These are phyloP conservation scores for Colletotrichum spaethianum DNA, from an alignment of 2,329 filamentous ascomycete species.

Conservation along the genomic window DNA sequence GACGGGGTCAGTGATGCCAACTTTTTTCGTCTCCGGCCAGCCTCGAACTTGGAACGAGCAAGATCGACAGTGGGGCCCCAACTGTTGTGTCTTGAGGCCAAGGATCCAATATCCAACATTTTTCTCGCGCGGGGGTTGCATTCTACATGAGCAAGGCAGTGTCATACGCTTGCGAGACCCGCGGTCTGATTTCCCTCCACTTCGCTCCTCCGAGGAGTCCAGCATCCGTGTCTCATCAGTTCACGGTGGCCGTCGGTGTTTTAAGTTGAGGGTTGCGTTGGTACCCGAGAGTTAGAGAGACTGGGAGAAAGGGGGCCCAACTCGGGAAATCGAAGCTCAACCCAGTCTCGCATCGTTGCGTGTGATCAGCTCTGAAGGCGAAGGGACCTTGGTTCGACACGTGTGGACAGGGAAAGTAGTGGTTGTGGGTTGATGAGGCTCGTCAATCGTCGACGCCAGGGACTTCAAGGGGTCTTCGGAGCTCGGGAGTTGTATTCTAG, in stretches of 20 bases:
- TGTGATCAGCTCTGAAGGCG: conserved; percentile 12
- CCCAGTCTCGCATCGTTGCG: conserved; percentile 1
- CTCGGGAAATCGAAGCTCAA: conserved; percentile 28
- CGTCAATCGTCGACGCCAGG: not conserved
- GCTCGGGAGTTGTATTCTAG: not conserved
- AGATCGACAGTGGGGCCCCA: conserved; percentile 36
- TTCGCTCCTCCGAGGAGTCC: not conserved
- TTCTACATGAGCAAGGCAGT: conserved; percentile 1
- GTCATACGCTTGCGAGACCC: not conserved
- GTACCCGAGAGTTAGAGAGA: conserved; percentile 30
- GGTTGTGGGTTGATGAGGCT: conserved; percentile 5
- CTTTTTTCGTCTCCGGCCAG: conserved; percentile 25
- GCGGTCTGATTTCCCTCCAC: not conserved
- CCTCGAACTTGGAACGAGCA: conserved; percentile 36
- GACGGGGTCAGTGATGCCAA: conserved; percentile 28
- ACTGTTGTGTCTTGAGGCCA: conserved; percentile 10
- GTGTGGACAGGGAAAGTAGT: conserved; percentile 20
- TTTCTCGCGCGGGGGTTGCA: conserved; percentile 17
- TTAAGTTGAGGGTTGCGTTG: conserved; percentile 30
- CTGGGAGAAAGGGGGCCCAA: not conserved
- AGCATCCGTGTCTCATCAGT: conserved; percentile 27
- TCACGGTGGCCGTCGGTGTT: conserved; percentile 26
- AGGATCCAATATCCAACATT: conserved; percentile 38
- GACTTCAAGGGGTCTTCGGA: not conserved
- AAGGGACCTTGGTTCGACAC: conserved; percentile 17